Conservation (phyloP, 208 protist species). For the Trypanosoma congolense region DNA sequence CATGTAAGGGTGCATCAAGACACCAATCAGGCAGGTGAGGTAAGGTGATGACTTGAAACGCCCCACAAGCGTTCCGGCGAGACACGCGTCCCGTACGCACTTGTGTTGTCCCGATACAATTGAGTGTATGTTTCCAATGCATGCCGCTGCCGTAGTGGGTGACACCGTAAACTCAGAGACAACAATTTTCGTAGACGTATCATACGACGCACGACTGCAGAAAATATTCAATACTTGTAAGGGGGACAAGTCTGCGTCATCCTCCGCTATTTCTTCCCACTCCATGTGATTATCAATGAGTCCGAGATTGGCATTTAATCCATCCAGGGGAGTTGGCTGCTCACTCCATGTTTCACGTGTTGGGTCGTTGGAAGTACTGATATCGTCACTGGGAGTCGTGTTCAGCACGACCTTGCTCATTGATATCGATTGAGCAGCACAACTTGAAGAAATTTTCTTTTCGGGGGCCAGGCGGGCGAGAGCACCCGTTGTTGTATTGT, state of each 20-base stretch:
- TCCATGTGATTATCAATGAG: constrained; percentile 53
- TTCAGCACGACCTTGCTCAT: not conserved
- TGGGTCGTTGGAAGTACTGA: not conserved
- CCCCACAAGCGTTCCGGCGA: constrained; percentile 39
- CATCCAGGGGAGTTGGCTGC: constrained; percentile 54
- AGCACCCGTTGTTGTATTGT: constrained; percentile 66
- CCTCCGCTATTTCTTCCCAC: constrained; percentile 21
- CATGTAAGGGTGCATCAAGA: constrained; percentile 67
- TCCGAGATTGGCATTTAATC: constrained; percentile 71
- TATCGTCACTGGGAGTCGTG: not conserved
- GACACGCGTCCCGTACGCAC: constrained; percentile 41
- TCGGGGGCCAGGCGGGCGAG: constrained; percentile 42
- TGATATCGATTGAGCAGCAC: not conserved
- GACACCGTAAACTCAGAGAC: constrained; percentile 74
- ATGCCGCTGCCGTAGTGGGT: constrained; percentile 64
- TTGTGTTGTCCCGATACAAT: constrained; percentile 65
- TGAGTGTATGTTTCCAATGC: constrained; percentile 65
- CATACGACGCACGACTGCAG: constrained; percentile 39
- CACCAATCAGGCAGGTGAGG: constrained; percentile 61
- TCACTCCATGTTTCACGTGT: constrained; percentile 28
- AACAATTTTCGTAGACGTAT: constrained; percentile 57
- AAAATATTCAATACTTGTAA: constrained; percentile 77
- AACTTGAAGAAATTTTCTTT: not conserved
- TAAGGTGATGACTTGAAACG: constrained; percentile 55
- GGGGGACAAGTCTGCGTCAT: constrained; percentile 29